Percentiles rank a stretch among this genome's conserved stretches.
Conservation (phyloP, 768 basidiomycete species). For the Termitomyces sp. region DNA sequence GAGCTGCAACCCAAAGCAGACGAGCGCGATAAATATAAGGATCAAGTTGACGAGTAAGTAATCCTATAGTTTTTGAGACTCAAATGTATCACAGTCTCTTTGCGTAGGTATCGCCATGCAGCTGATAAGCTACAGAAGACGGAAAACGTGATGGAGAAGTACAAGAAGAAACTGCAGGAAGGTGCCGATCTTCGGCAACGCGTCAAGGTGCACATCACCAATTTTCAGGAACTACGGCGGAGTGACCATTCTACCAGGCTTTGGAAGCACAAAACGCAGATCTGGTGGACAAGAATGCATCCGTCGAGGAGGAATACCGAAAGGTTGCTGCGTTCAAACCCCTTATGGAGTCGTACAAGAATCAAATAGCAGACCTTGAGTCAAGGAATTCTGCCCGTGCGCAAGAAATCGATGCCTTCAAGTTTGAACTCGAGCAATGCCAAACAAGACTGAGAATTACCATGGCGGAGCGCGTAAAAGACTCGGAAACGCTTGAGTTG, state of each 20-base stretch:
- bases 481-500: slow-evolving; percentile 81
- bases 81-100: not conserved
- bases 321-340: slow-evolving; percentile 85
- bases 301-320: slow-evolving; percentile 89
- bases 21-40: slow-evolving; percentile 78
- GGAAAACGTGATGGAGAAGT: slow-evolving; percentile 98
- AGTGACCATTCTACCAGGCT: slow-evolving; percentile 40
- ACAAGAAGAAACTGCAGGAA: slow-evolving; percentile 97
- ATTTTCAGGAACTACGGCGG: not conserved
- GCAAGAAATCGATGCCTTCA: slow-evolving; percentile 70
- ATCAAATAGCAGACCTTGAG: slow-evolving; percentile 81
- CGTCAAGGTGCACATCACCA: slow-evolving; percentile 58
- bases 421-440: slow-evolving; percentile 75
- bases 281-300: slow-evolving; percentile 87
- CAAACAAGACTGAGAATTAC: slow-evolving; percentile 66
- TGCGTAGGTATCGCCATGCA: slow-evolving; percentile 78
- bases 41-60: slow-evolving; percentile 90
- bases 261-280: slow-evolving; percentile 92
- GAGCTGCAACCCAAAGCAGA: slow-evolving; percentile 79
- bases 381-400: slow-evolving; percentile 58
- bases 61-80: no score
- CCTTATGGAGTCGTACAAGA: slow-evolving; percentile 90
- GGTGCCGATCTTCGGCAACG: slow-evolving; percentile 85
- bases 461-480: slow-evolving; percentile 67
- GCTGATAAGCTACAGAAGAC: slow-evolving; percentile 91